Evolutionary conservation across 73 alveolate genomes (phyloP), one percentile per base, ranked within the genome.

Genomic region (Paramecium biaurelia): DNA sequence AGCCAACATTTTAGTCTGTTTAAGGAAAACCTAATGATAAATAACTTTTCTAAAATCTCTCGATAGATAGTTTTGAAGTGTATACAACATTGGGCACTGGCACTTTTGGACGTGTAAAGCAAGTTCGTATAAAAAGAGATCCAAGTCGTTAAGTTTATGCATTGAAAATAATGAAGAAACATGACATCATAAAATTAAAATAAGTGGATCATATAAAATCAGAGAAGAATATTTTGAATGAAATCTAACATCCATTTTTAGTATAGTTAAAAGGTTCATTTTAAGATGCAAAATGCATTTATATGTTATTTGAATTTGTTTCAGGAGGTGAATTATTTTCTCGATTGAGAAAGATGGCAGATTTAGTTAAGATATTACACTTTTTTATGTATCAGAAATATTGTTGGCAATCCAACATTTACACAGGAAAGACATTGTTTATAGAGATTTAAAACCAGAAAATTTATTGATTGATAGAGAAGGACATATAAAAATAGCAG

Each of bases 21-120:
- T 79, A 79, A 79, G 56, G 76, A 30, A 79, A 79, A 79, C 30
- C 28, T 30, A 92, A 47, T 34, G 38, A 49, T 30, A 93, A 92
- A 34, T 76, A 84, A 32, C 57, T 87, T 30, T 70, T 45, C 35
- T 53, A 41, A 30, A 94, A 94, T 37, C 92, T 92, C 76, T 57
- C 92, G 34, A 47, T 95, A 11, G 92, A 94, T 63, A 93, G 88
- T 47, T 95, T 94, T 49, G 96, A 95, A 35, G 57, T 95, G 59
- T 43, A 85, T 11, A 58, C 95, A 12, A 96, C 98, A 11, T 93
- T 96, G 42, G 99, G 99, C 76, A 96, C 98, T 18, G 99, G 99
- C 20, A 95, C 99, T 35, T 98, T 93, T 93, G 99, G 99, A 26
- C 95, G 98, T 88, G 99, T 98, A 2, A 93, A 98, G 85, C 94